These are phyloP conservation scores for Paecilomyces formosus DNA, from an alignment of 2,329 filamentous ascomycete species.

Conservation along the genomic window DNA sequence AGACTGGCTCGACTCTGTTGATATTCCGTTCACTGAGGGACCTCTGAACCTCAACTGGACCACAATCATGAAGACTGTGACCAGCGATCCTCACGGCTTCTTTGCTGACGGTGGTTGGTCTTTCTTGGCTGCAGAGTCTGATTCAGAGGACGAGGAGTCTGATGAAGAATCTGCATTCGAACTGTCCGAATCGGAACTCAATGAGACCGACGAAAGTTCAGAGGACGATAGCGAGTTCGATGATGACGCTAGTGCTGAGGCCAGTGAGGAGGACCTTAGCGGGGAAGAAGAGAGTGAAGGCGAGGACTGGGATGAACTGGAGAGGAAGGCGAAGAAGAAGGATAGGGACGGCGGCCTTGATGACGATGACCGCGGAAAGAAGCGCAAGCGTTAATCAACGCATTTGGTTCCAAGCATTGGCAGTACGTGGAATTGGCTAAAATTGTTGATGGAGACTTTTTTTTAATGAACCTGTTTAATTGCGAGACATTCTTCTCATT, in stretches of 20 bases:
- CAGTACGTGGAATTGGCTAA: neutral
- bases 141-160: constrained; percentile 72
- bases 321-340: constrained; percentile 69
- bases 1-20: constrained; percentile 93
- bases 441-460: constrained; percentile 1
- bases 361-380: constrained; percentile 57
- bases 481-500: neutral
- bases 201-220: constrained; percentile 62
- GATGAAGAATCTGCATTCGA: constrained; percentile 91
- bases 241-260: constrained; percentile 78
- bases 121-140: constrained; percentile 80
- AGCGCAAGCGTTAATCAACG: constrained; percentile 58
- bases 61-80: constrained; percentile 99
- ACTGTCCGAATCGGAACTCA: constrained; percentile 75
- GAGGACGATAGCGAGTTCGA: constrained; percentile 93
- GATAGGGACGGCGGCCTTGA: constrained; percentile 49
- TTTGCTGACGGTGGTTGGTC: constrained; percentile 93
- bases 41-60: constrained; percentile 98
- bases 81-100: constrained; percentile 87
- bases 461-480: neutral
- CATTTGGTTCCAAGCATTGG: neutral
- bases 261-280: constrained; percentile 56
- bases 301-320: constrained; percentile 91
- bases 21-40: constrained; percentile 89
- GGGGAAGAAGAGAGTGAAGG: constrained; percentile 62